These are phyloP conservation scores for Cercis canadensis DNA, from an alignment of 306 rosid species.

Conservation along the genomic window DNA sequence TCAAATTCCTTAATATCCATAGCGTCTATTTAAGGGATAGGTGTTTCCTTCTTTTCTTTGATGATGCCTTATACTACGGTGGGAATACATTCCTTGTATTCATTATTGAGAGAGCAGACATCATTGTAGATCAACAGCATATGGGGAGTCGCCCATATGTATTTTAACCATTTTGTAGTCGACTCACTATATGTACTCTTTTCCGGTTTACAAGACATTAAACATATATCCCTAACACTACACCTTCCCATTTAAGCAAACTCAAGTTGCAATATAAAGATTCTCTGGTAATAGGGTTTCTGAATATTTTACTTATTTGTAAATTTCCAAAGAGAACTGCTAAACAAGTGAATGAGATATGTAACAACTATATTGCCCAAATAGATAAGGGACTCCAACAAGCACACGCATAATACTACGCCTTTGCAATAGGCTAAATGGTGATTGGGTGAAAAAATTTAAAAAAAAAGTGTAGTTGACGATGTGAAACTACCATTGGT, in stretches of 20 bases:
- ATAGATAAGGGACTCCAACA: too few relatives aligned
- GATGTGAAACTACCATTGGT: too few relatives aligned
- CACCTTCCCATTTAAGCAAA: too few relatives aligned
- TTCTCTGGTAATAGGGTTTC: too few relatives aligned
- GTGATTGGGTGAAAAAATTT: too few relatives aligned
- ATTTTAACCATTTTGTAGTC: slow-evolving; percentile 6
- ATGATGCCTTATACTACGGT: slow-evolving; percentile 6
- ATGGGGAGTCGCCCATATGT: neutral
- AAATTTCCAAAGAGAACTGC: too few relatives aligned
- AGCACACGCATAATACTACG: too few relatives aligned
- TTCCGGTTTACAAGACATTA: neutral
- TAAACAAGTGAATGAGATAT: too few relatives aligned
- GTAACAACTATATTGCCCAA: too few relatives aligned
- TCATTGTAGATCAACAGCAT: slow-evolving; percentile 19
- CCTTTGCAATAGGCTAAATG: too few relatives aligned
- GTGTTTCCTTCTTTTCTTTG: neutral
- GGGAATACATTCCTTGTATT: slow-evolving; percentile 24
- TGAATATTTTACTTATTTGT: too few relatives aligned
- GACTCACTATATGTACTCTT: neutral
- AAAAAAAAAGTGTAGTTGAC: too few relatives aligned
- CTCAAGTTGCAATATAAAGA: neutral
- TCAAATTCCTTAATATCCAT: slow-evolving; percentile 25
- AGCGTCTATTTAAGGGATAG: slow-evolving; percentile 5
- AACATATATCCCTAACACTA: neutral
- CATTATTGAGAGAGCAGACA: slow-evolving; percentile 13